Percentiles rank a stretch among this genome's conserved stretches.
These are phyloP conservation scores for Prunus dulcis DNA, from an alignment of 306 rosid genomes.

Conservation along the genomic window DNA sequence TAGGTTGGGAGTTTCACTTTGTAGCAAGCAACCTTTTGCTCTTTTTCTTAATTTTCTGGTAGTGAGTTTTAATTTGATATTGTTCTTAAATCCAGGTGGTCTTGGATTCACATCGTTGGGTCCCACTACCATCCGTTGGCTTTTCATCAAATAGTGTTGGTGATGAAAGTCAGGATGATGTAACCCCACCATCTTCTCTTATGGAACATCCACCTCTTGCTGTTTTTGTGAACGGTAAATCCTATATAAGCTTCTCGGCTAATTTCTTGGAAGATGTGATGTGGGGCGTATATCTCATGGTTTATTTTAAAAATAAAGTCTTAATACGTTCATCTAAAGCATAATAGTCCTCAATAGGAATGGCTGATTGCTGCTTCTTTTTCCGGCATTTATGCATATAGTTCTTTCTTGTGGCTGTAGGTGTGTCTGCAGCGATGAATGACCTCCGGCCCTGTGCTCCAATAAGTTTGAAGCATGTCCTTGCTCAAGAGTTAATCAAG, in stretches of 20 bases:
- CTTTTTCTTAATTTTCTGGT: background rate
- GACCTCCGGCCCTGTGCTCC: conserved; percentile 98
- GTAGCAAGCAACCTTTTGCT: conserved; percentile 6
- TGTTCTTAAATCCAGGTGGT: conserved; percentile 56
- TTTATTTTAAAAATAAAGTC: background rate
- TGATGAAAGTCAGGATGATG: conserved; percentile 81
- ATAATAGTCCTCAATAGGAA: background rate
- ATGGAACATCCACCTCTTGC: conserved; percentile 99
- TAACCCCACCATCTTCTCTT: conserved; percentile 82
- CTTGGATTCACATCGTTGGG: conserved; percentile 99
- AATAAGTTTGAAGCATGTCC: conserved; percentile 71
- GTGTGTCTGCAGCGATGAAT: conserved; percentile 94
- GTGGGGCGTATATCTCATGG: background rate
- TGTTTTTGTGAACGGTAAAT: conserved; percentile 89
- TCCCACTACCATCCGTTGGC: conserved; percentile 91
- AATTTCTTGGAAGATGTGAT: background rate
- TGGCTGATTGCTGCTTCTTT: background rate
- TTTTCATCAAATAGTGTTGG: conserved; percentile 53
- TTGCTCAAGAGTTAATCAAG: conserved; percentile 80
- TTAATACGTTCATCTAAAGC: background rate
- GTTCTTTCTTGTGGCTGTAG: conserved; percentile 53
- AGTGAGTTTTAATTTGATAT: conserved; percentile 20
- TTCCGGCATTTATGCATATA: background rate
- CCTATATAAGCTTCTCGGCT: conserved; percentile 20
- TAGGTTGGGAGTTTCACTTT: conserved; percentile 16